Percentiles rank a stretch among this genome's conserved stretches.
Conservation (phyloP, 768 basidiomycete genomes). For the Mycena latifolia region DNA sequence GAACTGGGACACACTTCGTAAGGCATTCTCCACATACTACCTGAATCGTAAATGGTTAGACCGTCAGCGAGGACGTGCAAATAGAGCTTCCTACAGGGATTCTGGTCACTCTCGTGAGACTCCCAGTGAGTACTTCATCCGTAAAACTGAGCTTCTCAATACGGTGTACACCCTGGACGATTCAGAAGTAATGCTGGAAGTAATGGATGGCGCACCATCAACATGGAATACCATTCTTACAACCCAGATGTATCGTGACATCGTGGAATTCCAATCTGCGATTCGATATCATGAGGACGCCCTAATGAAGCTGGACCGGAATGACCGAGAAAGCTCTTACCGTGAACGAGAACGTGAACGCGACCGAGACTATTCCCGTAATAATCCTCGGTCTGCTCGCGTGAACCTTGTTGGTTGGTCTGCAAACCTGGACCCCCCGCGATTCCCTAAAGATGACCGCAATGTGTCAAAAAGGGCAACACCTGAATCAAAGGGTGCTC, state of each 20-base stretch:
- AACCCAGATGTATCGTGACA: constrained; percentile 35
- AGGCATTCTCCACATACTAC: constrained; percentile 42
- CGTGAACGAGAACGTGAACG: neutral
- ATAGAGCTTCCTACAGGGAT: constrained; percentile 44
- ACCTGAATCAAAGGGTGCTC: neutral
- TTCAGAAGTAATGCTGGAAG: constrained; percentile 44
- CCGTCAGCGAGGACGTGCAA: constrained; percentile 43
- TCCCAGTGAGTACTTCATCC: constrained; percentile 50
- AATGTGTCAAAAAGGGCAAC: neutral
- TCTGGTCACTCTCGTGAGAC: constrained; percentile 38
- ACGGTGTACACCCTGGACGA: constrained; percentile 30
- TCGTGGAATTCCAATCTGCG: constrained; percentile 39
- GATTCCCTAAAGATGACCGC: neutral
- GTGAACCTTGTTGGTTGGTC: constrained; percentile 22
- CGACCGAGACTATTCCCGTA: neutral
- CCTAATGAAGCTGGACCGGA: constrained; percentile 26
- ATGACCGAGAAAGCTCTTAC: neutral
- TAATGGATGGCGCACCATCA: constrained; percentile 46
- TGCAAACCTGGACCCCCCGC: neutral
- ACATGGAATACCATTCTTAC: constrained; percentile 43
- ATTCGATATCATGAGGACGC: constrained; percentile 40
- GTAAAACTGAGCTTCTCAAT: constrained; percentile 42
- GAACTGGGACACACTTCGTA: constrained; percentile 45
- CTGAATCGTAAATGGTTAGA: constrained; percentile 49
- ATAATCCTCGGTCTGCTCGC: neutral